Evolutionary conservation across 768 basidiomycete genomes (phyloP), one percentile per base, ranked within the genome.

Genomic region (Boletus reticulatus): DNA sequence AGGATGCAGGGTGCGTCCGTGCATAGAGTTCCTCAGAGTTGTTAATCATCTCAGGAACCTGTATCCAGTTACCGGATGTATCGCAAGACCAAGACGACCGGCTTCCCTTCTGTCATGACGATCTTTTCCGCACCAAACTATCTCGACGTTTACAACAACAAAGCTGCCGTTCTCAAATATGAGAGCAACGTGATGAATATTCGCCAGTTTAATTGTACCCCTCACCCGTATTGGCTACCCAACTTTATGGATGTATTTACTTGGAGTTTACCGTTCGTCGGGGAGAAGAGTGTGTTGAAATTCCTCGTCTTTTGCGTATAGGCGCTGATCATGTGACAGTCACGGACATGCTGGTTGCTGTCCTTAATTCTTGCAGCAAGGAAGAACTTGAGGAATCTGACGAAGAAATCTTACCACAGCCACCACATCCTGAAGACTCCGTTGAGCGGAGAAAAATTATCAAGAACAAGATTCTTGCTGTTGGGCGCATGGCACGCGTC

Each of bases 191-290:
- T 96, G 52, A 91, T 98, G 87, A 98, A 97, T 73, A 98, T 98
- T 64, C 84, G 94, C 43, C 96, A 98, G 69, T 98, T 97, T 77
- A 97, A 98, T 74, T 94, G 91, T 72, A 91, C 89, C 2, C 94
- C 95, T 13, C 95, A 97, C 65, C 88, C 88, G 9, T 98, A 98
- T 70, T 98, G 96, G 96, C 76, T 99, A 51, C 97, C 97, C 5
- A 99, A 99, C 73, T 99, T 99, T 67, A 98, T 98, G 95, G 96
- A 98, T 64, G 95, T 95, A 22, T 99, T 99, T 69, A 98, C 97
- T 0, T 99, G 97, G 97, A 92, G 89, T 78, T 73, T 99, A 56
- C 97, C 97, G 1, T 98, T 98, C 67, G 97, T 99, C 8, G 97
- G 95, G 59, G 91, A 95, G 73, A 98, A 99, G 76, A 98, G 96